Conservation (phyloP, 441 rosid species). For the Adansonia grandidieri region DNA sequence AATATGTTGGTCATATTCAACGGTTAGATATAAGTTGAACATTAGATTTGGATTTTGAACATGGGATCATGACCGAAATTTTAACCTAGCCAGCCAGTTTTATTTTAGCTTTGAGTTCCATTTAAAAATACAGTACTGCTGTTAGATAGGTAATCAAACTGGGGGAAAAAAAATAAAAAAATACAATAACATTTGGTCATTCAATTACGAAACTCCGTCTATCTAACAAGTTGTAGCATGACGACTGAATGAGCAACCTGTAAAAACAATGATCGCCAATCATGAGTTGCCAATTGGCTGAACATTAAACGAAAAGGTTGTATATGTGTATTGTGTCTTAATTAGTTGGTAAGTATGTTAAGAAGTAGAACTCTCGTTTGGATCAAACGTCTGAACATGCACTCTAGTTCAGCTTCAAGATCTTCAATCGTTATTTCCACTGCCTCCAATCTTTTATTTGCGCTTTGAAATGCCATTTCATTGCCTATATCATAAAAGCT, state of each 20-base stretch:
- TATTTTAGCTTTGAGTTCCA: not conserved
- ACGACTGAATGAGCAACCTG: not conserved
- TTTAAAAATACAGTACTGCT: not conserved
- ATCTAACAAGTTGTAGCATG: not conserved
- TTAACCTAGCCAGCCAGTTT: not conserved
- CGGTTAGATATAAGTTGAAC: not conserved
- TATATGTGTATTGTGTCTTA: not conserved
- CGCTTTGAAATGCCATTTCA: conserved; percentile 54
- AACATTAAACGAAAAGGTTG: not conserved
- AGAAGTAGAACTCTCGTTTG: conserved; percentile 78
- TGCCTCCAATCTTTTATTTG: conserved; percentile 65
- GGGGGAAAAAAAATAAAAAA: conserved; percentile 11
- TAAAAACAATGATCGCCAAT: not conserved
- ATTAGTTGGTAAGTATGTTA: conserved; percentile 58
- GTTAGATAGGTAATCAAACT: not conserved
- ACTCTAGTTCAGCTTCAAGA: conserved; percentile 65
- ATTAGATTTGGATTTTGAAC: not conserved
- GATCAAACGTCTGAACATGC: conserved; percentile 67
- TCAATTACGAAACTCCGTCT: not conserved
- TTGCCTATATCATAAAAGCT: conserved; percentile 46
- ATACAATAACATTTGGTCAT: not conserved
- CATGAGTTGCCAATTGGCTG: not conserved
- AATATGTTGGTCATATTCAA: not conserved
- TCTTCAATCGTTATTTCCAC: conserved; percentile 67
- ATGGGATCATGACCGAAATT: not conserved